These are phyloP conservation scores for Phyllachora maydis DNA, from an alignment of 2,329 filamentous ascomycete species.

Conservation along the genomic window DNA sequence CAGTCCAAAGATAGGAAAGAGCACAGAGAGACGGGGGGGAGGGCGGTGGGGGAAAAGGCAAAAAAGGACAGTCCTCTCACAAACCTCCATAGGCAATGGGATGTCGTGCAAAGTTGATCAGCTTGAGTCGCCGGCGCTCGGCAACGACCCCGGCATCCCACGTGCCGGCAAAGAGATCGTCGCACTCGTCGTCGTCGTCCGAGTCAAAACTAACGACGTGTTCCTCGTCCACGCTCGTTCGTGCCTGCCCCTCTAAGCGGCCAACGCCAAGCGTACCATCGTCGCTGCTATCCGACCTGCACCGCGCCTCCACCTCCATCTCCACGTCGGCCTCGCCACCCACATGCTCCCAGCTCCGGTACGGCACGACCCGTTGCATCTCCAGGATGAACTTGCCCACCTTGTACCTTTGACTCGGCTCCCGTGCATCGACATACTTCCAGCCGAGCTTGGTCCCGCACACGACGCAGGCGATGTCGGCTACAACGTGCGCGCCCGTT, in stretches of 20 bases:
- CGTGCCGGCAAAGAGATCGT: conserved; percentile 39
- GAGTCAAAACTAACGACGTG: conserved; percentile 36
- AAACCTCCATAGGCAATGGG: no score
- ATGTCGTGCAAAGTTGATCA: no score
- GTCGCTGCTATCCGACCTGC: conserved; percentile 2
- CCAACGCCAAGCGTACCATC: no score
- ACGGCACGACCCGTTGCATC: conserved; percentile 31
- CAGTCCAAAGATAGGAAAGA: no score
- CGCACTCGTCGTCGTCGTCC: conserved; percentile 44
- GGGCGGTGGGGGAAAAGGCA: no score
- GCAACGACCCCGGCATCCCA: conserved; percentile 35
- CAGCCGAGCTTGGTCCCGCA: conserved; percentile 40
- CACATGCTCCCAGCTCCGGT: conserved; percentile 31
- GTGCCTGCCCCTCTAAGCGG: conserved; percentile 3
- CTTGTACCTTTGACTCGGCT: conserved; percentile 41
- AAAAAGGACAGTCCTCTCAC: no score
- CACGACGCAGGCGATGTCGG: conserved; percentile 36
- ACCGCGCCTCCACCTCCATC: conserved; percentile 3
- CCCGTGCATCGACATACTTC: conserved; percentile 46
- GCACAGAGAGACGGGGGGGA: no score
- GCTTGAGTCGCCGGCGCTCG: no score
- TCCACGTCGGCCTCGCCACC: conserved; percentile 2
- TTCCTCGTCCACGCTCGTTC: conserved; percentile 5
- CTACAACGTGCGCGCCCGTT: conserved; percentile 42
- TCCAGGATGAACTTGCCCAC: conserved; percentile 49